Evolutionary conservation across 495 filamentous ascomycete species (phyloP).

Genomic region (Achaetomiella virescens): DNA sequence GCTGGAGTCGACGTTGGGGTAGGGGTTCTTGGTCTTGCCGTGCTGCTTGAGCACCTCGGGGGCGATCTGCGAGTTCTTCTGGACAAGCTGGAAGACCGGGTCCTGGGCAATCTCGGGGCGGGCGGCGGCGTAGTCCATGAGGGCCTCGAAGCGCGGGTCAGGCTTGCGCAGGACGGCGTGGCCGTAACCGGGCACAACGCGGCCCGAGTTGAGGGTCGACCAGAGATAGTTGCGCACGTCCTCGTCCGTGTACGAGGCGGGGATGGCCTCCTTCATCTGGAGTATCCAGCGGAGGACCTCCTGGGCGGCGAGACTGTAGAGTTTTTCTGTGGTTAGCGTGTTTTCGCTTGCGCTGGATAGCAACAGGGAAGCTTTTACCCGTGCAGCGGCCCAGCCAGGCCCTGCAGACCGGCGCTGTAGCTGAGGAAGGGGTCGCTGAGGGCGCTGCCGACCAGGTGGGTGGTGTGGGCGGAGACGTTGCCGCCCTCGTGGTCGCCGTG

Average conservation of each 20-base stretch:
- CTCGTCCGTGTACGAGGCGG: slow-evolving; percentile 65
- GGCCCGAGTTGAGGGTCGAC: slow-evolving; percentile 85
- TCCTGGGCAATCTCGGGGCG: slow-evolving; percentile 78
- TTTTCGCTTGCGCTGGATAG: not conserved
- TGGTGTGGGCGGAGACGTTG: slow-evolving; percentile 96
- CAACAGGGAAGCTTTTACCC: slow-evolving; percentile 44
- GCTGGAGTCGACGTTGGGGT: slow-evolving; percentile 88
- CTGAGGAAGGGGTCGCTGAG: slow-evolving; percentile 92
- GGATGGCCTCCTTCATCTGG: slow-evolving; percentile 86
- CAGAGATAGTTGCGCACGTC: slow-evolving; percentile 86
- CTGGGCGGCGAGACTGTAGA: slow-evolving; percentile 72
- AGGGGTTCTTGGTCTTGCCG: slow-evolving; percentile 98
- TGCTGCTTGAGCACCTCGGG: slow-evolving; percentile 85
- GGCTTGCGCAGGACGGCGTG: slow-evolving; percentile 97
- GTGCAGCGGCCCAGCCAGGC: slow-evolving; percentile 90
- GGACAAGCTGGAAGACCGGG: slow-evolving; percentile 89
- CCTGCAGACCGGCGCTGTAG: slow-evolving; percentile 92
- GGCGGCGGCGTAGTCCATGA: slow-evolving; percentile 89
- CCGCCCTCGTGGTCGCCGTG: slow-evolving; percentile 98
- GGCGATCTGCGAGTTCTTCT: slow-evolving; percentile 70
- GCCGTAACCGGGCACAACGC: slow-evolving; percentile 95
- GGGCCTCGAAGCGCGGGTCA: slow-evolving; percentile 89
- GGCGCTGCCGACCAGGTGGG: slow-evolving; percentile 93
- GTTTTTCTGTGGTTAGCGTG: slow-evolving; percentile 6
- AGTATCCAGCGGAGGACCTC: slow-evolving; percentile 95